Percentiles rank a stretch among this genome's conserved stretches.
These are phyloP conservation scores for Chytridiales sp. DNA, from an alignment of 371 early-diverging fungal species.

Conservation along the genomic window DNA sequence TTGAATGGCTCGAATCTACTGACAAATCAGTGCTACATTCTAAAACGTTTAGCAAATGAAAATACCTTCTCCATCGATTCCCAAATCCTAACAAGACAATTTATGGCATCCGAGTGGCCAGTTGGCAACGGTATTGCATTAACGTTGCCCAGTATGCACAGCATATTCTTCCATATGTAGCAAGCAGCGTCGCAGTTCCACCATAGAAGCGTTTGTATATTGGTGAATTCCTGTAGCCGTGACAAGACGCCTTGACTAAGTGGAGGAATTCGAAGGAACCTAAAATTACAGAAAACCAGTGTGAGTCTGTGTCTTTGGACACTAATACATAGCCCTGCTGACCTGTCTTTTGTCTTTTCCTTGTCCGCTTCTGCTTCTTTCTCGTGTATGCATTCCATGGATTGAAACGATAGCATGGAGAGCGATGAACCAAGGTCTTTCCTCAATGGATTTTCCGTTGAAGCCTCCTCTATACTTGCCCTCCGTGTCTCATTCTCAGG, in stretches of 20 bases:
- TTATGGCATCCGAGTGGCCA: conserved; percentile 68
- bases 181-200: conserved; percentile 50
- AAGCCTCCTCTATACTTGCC: conserved; percentile 47
- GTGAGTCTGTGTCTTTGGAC: not conserved
- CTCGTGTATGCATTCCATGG: conserved; percentile 36
- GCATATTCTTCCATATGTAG: conserved; percentile 66
- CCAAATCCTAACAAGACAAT: conserved; percentile 68
- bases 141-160: conserved; percentile 68
- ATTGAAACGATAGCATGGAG: conserved; percentile 31
- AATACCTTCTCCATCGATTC: conserved; percentile 56
- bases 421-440: too few species aligned
- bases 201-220: conserved; percentile 33
- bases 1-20: conserved; percentile 56
- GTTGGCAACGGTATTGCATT: conserved; percentile 62
- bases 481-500: not conserved
- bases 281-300: too few species aligned
- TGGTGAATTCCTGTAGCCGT: conserved; percentile 44
- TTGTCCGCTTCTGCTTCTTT: conserved; percentile 30
- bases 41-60: not conserved
- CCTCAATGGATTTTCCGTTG: too few species aligned
- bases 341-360: not conserved
- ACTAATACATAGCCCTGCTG: not conserved
- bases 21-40: not conserved
- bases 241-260: not conserved
- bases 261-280: conserved; percentile 10